Evolutionary conservation across 1,284 basidiomycete genomes (phyloP), one percentile per base, ranked within the genome.

Genomic region (Laetiporus sulphureus): DNA sequence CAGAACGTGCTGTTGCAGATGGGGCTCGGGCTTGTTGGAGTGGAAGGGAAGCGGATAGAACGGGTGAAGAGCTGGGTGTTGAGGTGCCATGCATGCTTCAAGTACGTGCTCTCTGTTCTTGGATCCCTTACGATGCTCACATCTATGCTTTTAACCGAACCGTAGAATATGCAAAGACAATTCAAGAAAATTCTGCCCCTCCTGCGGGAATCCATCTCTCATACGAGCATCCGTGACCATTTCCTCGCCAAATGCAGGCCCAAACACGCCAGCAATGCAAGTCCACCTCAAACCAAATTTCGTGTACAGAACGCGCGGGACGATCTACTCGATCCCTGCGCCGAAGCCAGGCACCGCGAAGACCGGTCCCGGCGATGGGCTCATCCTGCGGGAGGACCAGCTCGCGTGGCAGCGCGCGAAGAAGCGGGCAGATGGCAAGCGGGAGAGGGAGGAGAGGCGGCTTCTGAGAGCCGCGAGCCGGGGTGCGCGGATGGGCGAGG

Each of bases 51-150:
- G 66, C 76, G 82, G 53, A 95, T 99, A 48, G 77, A 86, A 51
- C 86, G 82, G 52, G 85, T 99, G 23, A 93, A 95, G 67, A 97
- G 83, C 48, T 99, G 92, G 90, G 91, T 98, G 1, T 67, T 99
- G 50, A 71, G 96, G 44, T 99, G 96, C 65, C 96, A 99, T 67
- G 96, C 93, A 13, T 99, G 96, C 67, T 98, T 94, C 79, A 98
- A 98, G 93, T 97, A 58, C 65, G 91, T 73, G n/a, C n/a, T n/a
- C n/a, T n/a, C n/a, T n/a, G n/a, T n/a, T n/a, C n/a, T n/a, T n/a
- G n/a, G n/a, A n/a, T n/a, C n/a, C 11, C 12, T n/a, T 30, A 29
- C 10, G 30, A 10, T 33, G 12, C 20, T 29, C 7, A 7, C 25
- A 27, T 7, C 16, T 13, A 21, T 23, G 13, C 32, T 30, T 16